Conservation (phyloP, 208 protist genomes). For the Porcisia hertigi region DNA sequence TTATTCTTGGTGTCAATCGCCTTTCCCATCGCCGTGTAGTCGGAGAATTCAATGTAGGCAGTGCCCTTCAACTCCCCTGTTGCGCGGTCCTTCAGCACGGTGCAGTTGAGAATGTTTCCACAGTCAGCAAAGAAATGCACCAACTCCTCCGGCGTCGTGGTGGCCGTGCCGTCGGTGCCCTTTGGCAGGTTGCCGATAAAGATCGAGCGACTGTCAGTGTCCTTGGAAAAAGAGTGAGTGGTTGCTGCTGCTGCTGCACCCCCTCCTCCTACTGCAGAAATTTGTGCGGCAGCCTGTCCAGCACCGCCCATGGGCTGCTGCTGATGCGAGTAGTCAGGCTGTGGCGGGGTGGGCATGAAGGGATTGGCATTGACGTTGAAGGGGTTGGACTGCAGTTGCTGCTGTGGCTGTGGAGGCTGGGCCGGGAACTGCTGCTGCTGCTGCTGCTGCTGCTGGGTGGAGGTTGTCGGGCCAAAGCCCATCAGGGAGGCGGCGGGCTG, state of each 20-base stretch:
- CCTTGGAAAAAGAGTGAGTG: constrained; percentile 70
- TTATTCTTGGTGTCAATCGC: constrained; percentile 89
- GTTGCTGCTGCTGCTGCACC: constrained; percentile 12
- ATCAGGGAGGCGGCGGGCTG: constrained; percentile 26
- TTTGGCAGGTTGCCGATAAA: constrained; percentile 84
- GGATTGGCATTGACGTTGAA: constrained; percentile 23
- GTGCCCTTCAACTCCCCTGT: constrained; percentile 84
- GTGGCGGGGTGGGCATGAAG: constrained; percentile 22
- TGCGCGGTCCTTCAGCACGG: constrained; percentile 70
- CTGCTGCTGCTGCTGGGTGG: constrained; percentile 23
- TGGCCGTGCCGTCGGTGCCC: constrained; percentile 60
- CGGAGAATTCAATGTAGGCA: constrained; percentile 85
- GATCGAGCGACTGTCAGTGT: constrained; percentile 83
- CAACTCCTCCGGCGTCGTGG: constrained; percentile 82
- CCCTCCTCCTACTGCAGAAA: not conserved
- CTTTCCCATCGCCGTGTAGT: constrained; percentile 76
- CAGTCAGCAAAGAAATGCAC: constrained; percentile 80
- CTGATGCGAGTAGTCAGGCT: constrained; percentile 14
- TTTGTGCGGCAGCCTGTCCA: not conserved
- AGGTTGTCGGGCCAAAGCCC: constrained; percentile 18
- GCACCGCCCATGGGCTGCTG: constrained; percentile 11
- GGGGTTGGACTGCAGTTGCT: constrained; percentile 21
- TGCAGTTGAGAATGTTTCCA: constrained; percentile 84
- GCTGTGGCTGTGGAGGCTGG: constrained; percentile 25
- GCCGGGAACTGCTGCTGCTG: constrained; percentile 33